Evolutionary conservation across 371 early-diverging fungal species (phyloP).

Genomic region (Mucor circinelloides): DNA sequence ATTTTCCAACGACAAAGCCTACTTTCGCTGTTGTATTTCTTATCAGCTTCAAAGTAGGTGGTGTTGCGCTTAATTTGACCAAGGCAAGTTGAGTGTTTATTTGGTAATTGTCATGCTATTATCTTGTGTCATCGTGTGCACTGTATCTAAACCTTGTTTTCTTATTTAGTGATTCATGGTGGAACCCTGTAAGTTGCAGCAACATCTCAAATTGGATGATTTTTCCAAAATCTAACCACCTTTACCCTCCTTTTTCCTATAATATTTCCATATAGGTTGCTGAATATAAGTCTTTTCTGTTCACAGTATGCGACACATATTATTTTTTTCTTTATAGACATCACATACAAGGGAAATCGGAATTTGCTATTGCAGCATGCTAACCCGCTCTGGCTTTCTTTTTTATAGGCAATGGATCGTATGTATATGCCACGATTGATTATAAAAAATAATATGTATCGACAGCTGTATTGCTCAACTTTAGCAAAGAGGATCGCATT

Average conservation of each 20-base stretch:
- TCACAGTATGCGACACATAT: neutral
- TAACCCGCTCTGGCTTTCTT: constrained; percentile 20
- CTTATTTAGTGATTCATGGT: constrained; percentile 78
- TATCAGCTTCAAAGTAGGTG: constrained; percentile 93
- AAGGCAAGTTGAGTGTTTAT: constrained; percentile 93
- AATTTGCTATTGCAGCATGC: neutral
- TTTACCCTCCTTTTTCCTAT: neutral
- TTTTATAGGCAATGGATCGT: constrained; percentile 84
- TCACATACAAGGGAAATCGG: neutral
- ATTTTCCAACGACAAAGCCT: constrained; percentile 72
- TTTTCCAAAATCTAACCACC: constrained; percentile 3
- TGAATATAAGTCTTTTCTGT: constrained; percentile 37
- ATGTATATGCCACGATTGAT: constrained; percentile 89
- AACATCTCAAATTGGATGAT: neutral
- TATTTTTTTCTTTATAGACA: constrained; percentile 15
- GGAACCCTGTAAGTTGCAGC: constrained; percentile 77
- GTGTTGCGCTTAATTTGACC: constrained; percentile 94
- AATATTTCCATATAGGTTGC: constrained; percentile 27
- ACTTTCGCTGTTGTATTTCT: constrained; percentile 87
- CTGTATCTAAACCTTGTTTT: neutral
- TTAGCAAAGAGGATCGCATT: constrained; percentile 95
- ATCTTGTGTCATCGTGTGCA: neutral
- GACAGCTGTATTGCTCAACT: constrained; percentile 92
- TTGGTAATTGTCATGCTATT: constrained; percentile 32
- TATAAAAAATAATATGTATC: constrained; percentile 95